Conservation (phyloP, 2,329 filamentous ascomycete genomes). For the Nemania abortiva region DNA sequence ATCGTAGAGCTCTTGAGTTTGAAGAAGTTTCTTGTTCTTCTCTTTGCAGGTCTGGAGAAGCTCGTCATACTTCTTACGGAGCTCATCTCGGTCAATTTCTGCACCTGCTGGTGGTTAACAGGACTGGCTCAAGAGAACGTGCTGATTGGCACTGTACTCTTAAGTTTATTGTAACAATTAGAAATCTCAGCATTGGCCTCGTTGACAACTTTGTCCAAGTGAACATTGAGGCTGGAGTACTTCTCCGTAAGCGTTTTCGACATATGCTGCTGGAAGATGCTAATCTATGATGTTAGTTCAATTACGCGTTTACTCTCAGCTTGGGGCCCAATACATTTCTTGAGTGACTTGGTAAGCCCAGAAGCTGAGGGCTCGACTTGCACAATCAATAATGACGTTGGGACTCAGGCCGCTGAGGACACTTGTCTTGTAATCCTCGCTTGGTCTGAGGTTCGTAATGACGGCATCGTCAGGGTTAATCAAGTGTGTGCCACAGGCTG, state of each 20-base stretch:
- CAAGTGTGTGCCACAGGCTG: conserved; percentile 78
- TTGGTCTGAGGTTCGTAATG: conserved; percentile 77
- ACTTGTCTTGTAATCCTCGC: conserved; percentile 90
- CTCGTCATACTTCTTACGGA: conserved; percentile 79
- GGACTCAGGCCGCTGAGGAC: conserved; percentile 86
- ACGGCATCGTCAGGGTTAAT: conserved; percentile 80
- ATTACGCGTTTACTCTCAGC: neutral
- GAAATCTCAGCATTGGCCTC: conserved; percentile 81
- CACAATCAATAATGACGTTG: conserved; percentile 86
- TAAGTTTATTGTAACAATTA: conserved; percentile 72
- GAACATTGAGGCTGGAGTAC: conserved; percentile 71
- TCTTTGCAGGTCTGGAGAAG: conserved; percentile 74
- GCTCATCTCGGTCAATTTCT: conserved; percentile 69
- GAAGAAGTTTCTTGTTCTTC: conserved; percentile 76
- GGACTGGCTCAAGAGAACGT: conserved; percentile 1
- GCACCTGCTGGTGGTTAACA: conserved; percentile 57
- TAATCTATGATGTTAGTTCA: conserved; percentile 50
- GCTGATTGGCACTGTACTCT: conserved; percentile 60
- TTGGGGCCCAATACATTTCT: conserved; percentile 74
- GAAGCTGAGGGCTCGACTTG: conserved; percentile 81
- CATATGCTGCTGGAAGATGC: conserved; percentile 81
- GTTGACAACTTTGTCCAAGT: conserved; percentile 78
- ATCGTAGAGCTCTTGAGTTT: conserved; percentile 75
- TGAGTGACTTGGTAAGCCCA: conserved; percentile 89
- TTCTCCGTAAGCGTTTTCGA: conserved; percentile 79